Base-by-base conservation (phyloP, 2,329 filamentous ascomycete genomes). In the Diplodia sapinea region DNA sequence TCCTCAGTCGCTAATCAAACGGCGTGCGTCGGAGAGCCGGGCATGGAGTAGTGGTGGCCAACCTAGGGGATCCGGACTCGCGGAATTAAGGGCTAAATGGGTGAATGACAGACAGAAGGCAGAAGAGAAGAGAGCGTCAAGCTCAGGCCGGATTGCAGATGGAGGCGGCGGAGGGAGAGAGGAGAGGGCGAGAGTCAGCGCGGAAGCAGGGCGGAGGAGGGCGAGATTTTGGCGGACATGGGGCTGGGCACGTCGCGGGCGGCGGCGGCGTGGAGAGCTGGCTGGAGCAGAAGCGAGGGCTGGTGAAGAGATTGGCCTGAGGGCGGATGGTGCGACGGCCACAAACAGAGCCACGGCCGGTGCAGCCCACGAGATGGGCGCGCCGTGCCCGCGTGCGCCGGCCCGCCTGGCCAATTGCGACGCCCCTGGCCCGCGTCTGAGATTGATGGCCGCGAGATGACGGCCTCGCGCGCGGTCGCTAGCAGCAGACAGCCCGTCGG, bases 31-130 rank as follows among this genome's bases (percentile, higher is more conserved):
- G 59, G 59, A 63, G 59, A 63, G 31, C 50, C n/a, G 57, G 57
- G 49, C 57, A 50, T 49, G 56, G n/a, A 15, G 20, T 11, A 6
- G 56, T 40, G 20, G 56, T 40, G 50, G 49, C 13, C 20, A 50
- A 3, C 23, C 23, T 26, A n/a, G 33, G 11, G 49, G 33, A 51
- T 66, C 64, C 64, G 54, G 40, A 43, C 64, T 38, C 52, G 64
- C 64, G 64, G 64, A 66, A 57, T 66, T 57, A 59, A 65, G 64
- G 54, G 54, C 52, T 47, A 57, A 66, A 26, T n/a, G 52, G 38
- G 52, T 51, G 36, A 66, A 66, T n/a, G 64, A 66, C 64, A 57
- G 64, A 66, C 52, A n/a, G 64, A 57, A 47, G 31, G 62, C 20
- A 55, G 56, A 63, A 51, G 47, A 50, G 59, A 63, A 63, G 33